Percentiles rank a stretch among this genome's conserved stretches.
Evolutionary conservation across 176 grass and related monocot species (phyloP).

Genomic region (Oryza glumipatula): DNA sequence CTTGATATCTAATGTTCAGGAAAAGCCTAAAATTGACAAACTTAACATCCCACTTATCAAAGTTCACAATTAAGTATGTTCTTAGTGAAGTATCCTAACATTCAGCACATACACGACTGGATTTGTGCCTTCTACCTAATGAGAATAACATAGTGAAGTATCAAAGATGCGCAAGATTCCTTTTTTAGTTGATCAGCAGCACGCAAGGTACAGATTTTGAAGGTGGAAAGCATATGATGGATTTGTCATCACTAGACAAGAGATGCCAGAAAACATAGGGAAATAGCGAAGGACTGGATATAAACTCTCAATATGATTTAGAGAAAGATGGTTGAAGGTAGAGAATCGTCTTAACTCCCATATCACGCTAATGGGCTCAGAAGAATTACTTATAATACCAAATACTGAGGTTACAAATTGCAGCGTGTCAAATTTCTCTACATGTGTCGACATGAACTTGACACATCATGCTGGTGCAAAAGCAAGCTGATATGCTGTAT

Average conservation of each 20-base stretch:
- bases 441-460: not conserved
- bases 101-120: not conserved
- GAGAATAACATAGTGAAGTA: not conserved
- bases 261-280: not conserved
- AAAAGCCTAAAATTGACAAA: not conserved
- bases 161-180: conserved; percentile 3
- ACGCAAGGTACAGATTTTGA: not conserved
- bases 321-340: not conserved
- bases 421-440: not conserved
- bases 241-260: not conserved
- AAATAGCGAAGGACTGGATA: not conserved
- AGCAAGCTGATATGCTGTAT: not conserved
- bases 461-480: not conserved
- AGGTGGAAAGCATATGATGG: not conserved
- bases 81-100: no score
- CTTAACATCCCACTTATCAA: not conserved
- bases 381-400: not conserved
- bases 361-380: not conserved
- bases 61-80: not conserved
- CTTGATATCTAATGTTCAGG: not conserved
- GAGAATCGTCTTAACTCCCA: not conserved
- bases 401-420: not conserved
- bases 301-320: not conserved
- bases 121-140: not conserved
- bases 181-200: not conserved